These are phyloP conservation scores for Lasiodiplodia sp. DNA, from an alignment of 2,329 filamentous ascomycete species.

Conservation along the genomic window DNA sequence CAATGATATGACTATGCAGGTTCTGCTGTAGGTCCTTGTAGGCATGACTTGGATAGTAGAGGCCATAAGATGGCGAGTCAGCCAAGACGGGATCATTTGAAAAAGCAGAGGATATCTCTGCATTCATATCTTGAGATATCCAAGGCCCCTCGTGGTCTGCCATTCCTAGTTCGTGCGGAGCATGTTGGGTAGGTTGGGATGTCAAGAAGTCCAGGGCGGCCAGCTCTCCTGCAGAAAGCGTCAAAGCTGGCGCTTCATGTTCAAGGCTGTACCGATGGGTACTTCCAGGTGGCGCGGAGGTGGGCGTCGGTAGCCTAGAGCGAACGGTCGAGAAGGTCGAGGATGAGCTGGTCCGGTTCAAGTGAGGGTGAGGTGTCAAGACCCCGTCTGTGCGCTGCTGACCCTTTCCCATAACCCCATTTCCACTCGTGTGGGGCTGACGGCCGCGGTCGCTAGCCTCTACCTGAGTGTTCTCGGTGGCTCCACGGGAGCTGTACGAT, in stretches of 20 bases:
- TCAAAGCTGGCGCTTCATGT: constrained; percentile 1
- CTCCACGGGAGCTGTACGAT: neutral
- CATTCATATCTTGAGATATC: constrained; percentile 26
- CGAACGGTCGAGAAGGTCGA: constrained; percentile 24
- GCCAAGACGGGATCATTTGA: constrained; percentile 24
- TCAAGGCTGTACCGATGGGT: constrained; percentile 32
- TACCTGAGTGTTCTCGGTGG: neutral
- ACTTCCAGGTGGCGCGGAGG: constrained; percentile 24
- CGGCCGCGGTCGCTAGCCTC: neutral
- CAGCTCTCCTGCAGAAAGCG: constrained; percentile 26
- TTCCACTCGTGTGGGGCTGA: neutral
- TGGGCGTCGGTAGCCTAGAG: constrained; percentile 13
- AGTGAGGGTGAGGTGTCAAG: constrained; percentile 5
- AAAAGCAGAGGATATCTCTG: constrained; percentile 25
- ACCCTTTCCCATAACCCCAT: neutral
- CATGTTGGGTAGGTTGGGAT: constrained; percentile 19
- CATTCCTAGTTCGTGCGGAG: constrained; percentile 7
- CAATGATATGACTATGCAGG: constrained; percentile 34
- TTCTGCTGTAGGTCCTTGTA: constrained; percentile 35
- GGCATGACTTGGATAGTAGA: constrained; percentile 33
- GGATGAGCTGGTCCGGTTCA: constrained; percentile 15
- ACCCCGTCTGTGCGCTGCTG: constrained; percentile 17
- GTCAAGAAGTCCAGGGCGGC: constrained; percentile 26
- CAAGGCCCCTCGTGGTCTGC: constrained; percentile 20
- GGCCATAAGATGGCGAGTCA: constrained; percentile 32